Percentiles rank a stretch among this genome's conserved stretches.
phyloP scores from a whole-genome alignment of 2,329 filamentous ascomycete species.

The Phialemoniopsis sp. region DNA sequence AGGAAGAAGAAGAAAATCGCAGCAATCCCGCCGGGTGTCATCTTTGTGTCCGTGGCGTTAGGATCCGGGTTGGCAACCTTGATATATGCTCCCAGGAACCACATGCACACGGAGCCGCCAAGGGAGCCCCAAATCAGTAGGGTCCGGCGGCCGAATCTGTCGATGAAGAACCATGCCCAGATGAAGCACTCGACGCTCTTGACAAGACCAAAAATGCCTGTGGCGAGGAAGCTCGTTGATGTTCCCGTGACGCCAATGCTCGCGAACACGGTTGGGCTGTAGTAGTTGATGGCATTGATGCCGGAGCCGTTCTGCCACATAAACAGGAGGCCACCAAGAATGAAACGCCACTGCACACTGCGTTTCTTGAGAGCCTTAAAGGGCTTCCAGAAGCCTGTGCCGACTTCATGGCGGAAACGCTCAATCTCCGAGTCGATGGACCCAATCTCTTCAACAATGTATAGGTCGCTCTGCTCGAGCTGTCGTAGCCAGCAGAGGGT shows the following conservation, averaged over 20 bases:
- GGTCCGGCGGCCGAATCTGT: constrained; percentile 48
- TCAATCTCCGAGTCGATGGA: constrained; percentile 69
- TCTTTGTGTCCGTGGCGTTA: constrained; percentile 10
- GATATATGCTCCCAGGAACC: constrained; percentile 60
- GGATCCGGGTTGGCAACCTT: constrained; percentile 30
- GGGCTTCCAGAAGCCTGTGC: constrained; percentile 71
- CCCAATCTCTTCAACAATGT: constrained; percentile 70
- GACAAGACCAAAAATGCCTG: constrained; percentile 73
- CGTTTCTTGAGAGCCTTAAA: constrained; percentile 54
- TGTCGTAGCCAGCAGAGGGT: constrained; percentile 63
- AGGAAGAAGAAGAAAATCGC: constrained; percentile 72
- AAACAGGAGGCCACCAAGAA: constrained; percentile 71
- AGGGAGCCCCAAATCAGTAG: constrained; percentile 61
- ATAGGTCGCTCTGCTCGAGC: constrained; percentile 49
- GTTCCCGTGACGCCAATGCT: constrained; percentile 41
- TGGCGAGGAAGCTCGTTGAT: constrained; percentile 49
- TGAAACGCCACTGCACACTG: constrained; percentile 65
- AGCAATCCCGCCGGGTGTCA: constrained; percentile 40
- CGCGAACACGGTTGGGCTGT: constrained; percentile 64
- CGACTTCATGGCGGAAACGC: constrained; percentile 57
- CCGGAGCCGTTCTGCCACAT: constrained; percentile 74
- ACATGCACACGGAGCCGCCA: constrained; percentile 59
- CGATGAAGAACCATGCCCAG: constrained; percentile 66
- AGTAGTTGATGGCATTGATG: constrained; percentile 79
- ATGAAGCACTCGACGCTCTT: constrained; percentile 69